Base-by-base conservation (phyloP, 2,329 filamentous ascomycete genomes). In the Dissoconium aciculare region DNA sequence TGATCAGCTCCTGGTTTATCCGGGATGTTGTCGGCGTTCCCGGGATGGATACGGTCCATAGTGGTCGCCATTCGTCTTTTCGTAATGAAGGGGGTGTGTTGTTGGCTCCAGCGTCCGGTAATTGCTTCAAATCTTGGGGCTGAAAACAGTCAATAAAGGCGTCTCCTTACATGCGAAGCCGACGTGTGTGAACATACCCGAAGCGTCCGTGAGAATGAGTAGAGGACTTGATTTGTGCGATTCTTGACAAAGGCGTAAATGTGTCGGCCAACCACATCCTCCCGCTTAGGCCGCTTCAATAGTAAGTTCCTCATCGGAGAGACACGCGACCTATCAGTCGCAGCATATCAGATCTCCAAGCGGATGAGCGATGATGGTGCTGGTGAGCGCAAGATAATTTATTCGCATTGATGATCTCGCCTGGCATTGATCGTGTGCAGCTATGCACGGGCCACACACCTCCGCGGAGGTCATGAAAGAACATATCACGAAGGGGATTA, bases 21-120 rank as follows among this genome's bases (percentile, higher is more conserved):
- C 51, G 24, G 17, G 29, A 23, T 15, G 33, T 37, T 17, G 34
- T 17, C 36, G 55, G 49, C 25, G 58, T 39, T 25, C 59, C 53
- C 15, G 66, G 62, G 41, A 76, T 71, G 38, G 64, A 62, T 28
- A 74, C 56, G 15, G 64, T 66, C 47, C 62, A 71, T 49, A 72
- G 65, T 0, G 71, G 71, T 10, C 56, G 56, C 72, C 72, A 77
- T 49, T 72, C 59, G 49, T 77, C 72, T 47, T 67, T 69, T 37
- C 72, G 70, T 29, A 76, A 54, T 5, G 50, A 52, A 24, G 66
- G 53, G 15, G 71, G 71, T 13, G 69, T 59, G 29, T 69, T 69
- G 50, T 76, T 73, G 47, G 75, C 75, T 54, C 71, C 71, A 27
- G 71, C 63, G 53, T 67, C 74, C 38, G 71, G 54, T 16, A 76